Conservation (phyloP, 805 yeast genomes). For the Schwanniomyces pseudopolymorphus region DNA sequence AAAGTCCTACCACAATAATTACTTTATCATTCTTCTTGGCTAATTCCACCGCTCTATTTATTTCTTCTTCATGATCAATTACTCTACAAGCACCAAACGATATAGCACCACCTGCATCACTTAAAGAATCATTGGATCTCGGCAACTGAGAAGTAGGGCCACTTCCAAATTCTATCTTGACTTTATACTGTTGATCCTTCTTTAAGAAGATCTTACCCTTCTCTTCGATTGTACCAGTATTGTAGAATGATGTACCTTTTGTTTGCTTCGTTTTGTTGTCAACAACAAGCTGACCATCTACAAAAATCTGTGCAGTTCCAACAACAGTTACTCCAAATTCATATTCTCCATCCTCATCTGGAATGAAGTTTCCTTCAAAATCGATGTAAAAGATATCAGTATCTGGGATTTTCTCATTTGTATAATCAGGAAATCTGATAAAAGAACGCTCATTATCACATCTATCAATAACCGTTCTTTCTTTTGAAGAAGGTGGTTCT, state of each 20-base stretch:
- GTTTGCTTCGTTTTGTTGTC: slow-evolving; percentile 56
- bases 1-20: no score
- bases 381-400: slow-evolving; percentile 39
- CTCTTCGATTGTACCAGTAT: slow-evolving; percentile 50
- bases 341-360: slow-evolving; percentile 48
- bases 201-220: slow-evolving; percentile 35
- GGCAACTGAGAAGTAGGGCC: slow-evolving; percentile 23
- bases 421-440: slow-evolving; percentile 20
- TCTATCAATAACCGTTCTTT: slow-evolving; percentile 13
- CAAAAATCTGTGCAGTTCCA: slow-evolving; percentile 57
- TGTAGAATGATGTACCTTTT: slow-evolving; percentile 48
- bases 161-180: slow-evolving; percentile 50
- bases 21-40: slow-evolving; percentile 27
- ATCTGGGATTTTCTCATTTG: slow-evolving; percentile 14
- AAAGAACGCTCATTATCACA: slow-evolving; percentile 14
- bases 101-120: slow-evolving; percentile 23
- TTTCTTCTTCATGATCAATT: no score
- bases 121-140: slow-evolving; percentile 10
- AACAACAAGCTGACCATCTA: slow-evolving; percentile 51
- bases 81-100: no score
- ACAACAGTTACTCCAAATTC: slow-evolving; percentile 50
- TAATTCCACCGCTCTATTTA: slow-evolving; percentile 19
- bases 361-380: slow-evolving; percentile 41
- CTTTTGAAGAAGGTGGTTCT: slow-evolving; percentile 11
- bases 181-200: slow-evolving; percentile 43